A percentile compares a stretch with the other conserved stretches of the same genome.
These are phyloP conservation scores for Dictyostelium brefeldianum DNA, from an alignment of 78 protist species.

Conservation along the genomic window DNA sequence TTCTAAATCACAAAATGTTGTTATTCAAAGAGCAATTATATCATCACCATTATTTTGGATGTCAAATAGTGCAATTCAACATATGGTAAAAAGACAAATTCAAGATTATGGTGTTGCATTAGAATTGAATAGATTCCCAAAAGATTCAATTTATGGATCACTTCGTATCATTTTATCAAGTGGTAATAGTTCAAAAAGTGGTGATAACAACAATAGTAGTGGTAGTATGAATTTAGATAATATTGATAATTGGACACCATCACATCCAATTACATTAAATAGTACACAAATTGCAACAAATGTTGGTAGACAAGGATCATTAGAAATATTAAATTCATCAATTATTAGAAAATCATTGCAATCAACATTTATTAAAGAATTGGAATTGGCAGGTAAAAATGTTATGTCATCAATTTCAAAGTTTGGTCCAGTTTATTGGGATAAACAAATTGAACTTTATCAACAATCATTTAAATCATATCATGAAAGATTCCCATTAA, in stretches of 20 bases:
- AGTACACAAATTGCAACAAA: constrained; percentile 82
- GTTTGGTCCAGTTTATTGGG: constrained; percentile 74
- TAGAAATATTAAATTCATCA: constrained; percentile 33
- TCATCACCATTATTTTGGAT: constrained; percentile 81
- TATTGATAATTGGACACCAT: constrained; percentile 52
- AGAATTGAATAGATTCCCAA: constrained; percentile 70
- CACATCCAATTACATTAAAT: constrained; percentile 67
- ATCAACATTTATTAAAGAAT: neutral
- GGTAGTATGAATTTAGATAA: neutral
- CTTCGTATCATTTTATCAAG: constrained; percentile 62
- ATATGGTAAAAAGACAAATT: constrained; percentile 62
- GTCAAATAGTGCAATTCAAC: constrained; percentile 23
- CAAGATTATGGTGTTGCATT: constrained; percentile 64
- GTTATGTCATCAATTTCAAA: constrained; percentile 48
- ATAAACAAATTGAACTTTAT: constrained; percentile 12
- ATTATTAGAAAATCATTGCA: neutral
- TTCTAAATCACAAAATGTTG: constrained; percentile 74
- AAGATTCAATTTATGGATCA: constrained; percentile 80
- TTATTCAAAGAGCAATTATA: constrained; percentile 79
- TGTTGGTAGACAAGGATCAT: constrained; percentile 81
- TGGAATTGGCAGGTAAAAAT: constrained; percentile 49
- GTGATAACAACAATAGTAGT: neutral
- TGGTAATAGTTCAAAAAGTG: neutral
- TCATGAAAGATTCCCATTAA: constrained; percentile 52
- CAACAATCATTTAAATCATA: constrained; percentile 12